Evolutionary conservation across 352 stramenopile genomes (phyloP), one percentile per base, ranked within the genome.

Genomic region (Peronosclerospora sorghi): DNA sequence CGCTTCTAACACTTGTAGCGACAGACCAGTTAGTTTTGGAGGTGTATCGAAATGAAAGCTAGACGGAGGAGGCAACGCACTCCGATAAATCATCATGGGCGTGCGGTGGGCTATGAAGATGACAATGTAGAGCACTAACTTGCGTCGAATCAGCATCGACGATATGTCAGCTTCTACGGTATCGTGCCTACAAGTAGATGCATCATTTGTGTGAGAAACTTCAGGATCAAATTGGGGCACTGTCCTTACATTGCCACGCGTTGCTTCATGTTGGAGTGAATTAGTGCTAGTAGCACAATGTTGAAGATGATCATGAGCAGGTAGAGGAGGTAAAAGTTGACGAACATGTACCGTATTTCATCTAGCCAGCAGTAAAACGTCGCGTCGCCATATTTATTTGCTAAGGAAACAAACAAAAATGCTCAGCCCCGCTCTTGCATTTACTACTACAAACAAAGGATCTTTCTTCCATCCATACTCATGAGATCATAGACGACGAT

Each of bases 351-450:
- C 14, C 61, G 48, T 18, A 76, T 68, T 17, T 87, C 68, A 18
- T 60, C 54, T 37, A 92, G 56, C 74, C 74, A 92, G 59, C 79
- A 92, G 54, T 75, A 88, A 57, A 88, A 88, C 32, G 74, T 89
- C 32, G 76, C 68, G 52, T 89, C 70, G 2, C 76, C 76, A 44
- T 85, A 85, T 32, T 69, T 66, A 47, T 78, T 53, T 19, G 55
- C 74, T 76, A 35, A n/a, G 4, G 21, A 32, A 4, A 51, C 9
- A 39, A 32, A 42, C 4, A 39, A 49, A 18, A 36, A 7, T 18
- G 28, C 26, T 26, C 14, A 32, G 18, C 10, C 24, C 6, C 17
- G 27, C 35, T 10, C 52, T 19, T 5, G 30, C 21, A 3, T 7
- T 15, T 41, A 21, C 5, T 18, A 28, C 15, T 40, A n/a, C 13